Base-by-base conservation (phyloP, 345 rosid genomes). In the Reutealis trisperma region DNA sequence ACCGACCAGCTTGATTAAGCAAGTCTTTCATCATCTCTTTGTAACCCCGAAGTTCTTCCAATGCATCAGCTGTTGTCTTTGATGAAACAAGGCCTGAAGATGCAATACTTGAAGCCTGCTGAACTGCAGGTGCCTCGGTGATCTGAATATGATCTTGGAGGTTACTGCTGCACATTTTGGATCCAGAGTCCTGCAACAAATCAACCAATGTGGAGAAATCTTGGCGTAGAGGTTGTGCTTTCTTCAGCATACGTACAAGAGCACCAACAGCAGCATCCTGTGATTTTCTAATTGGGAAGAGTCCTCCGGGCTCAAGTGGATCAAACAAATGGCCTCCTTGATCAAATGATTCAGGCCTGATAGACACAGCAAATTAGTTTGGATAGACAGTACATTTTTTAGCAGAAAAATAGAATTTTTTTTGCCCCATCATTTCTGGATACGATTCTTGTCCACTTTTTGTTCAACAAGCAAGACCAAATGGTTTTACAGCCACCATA, bases 241-340 rank as follows among this genome's bases (percentile, higher is more conserved):
- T 92, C 86, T 90, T 84, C 87, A 96, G 86, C 97, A 96, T 85
- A 6, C 42, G 67, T 64, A 96, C 98, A 63, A 93, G 90, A 49
- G 90, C 94, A 83, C 99, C 97, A 72, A 96, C 96, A 51, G 91
- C 97, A 73, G 98, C 99, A 82, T 86, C 98, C 54, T 87, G 91
- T 13, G 98, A 93, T 81, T 89, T 93, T 63, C 81, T 78, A 27
- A 75, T 82, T 13, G 89, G 90, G 66, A 78, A 75, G 1, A 79
- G 76, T 6, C 87, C 89, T 42, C 88, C 92, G 55, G 88, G 71
- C 73, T 88, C 93, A 2, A 77, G 63, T 45, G 87, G 87, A 58
- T 91, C 88, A 5, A 62, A 77, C 5, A 44, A 75, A 67, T 65
- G 88, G 42, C 86, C 86, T 76, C 85, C 86, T 77, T 83, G 90